Evolutionary conservation across 2,329 filamentous ascomycete species (phyloP).

Genomic region (Verticillium isaacii): DNA sequence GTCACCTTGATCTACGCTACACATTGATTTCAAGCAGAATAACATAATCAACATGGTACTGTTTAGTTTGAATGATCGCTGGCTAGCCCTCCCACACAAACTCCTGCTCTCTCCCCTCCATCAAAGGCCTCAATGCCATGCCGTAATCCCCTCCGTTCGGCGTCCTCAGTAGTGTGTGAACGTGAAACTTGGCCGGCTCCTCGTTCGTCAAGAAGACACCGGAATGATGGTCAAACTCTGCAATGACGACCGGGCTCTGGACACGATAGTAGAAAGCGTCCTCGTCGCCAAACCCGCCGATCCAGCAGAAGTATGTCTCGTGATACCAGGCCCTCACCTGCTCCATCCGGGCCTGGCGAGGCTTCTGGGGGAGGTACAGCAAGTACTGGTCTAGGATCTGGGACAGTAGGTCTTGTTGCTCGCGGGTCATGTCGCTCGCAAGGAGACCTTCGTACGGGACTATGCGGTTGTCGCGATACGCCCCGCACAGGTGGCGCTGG

Average conservation of each 20-base stretch:
- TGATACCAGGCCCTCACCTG: slow-evolving; percentile 50
- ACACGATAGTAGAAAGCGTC: slow-evolving; percentile 76
- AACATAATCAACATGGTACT: too few species aligned
- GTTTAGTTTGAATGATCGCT: too few species aligned
- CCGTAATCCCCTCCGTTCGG: slow-evolving; percentile 78
- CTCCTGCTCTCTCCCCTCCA: slow-evolving; percentile 30
- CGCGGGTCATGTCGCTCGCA: slow-evolving; percentile 40
- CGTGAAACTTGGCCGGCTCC: slow-evolving; percentile 73
- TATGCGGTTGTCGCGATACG: slow-evolving; percentile 71
- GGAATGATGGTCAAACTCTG: slow-evolving; percentile 77
- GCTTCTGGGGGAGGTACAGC: slow-evolving; percentile 57
- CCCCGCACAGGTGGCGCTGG: slow-evolving; percentile 72
- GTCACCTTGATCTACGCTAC: too few species aligned
- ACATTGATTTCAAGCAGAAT: too few species aligned
- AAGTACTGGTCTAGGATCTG: slow-evolving; percentile 60
- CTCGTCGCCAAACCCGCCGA: slow-evolving; percentile 60
- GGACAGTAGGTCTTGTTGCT: slow-evolving; percentile 50
- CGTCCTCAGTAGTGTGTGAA: slow-evolving; percentile 67
- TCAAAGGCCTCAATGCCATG: slow-evolving; percentile 38
- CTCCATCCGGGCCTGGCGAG: slow-evolving; percentile 49
- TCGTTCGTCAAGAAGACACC: slow-evolving; percentile 72
- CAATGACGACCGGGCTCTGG: slow-evolving; percentile 68
- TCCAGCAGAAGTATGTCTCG: slow-evolving; percentile 81
- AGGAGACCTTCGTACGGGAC: slow-evolving; percentile 69
- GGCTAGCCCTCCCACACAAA: slow-evolving; percentile 35